phyloP scores from a whole-genome alignment of 331 rosid species.

The Rosa hybrid region DNA sequence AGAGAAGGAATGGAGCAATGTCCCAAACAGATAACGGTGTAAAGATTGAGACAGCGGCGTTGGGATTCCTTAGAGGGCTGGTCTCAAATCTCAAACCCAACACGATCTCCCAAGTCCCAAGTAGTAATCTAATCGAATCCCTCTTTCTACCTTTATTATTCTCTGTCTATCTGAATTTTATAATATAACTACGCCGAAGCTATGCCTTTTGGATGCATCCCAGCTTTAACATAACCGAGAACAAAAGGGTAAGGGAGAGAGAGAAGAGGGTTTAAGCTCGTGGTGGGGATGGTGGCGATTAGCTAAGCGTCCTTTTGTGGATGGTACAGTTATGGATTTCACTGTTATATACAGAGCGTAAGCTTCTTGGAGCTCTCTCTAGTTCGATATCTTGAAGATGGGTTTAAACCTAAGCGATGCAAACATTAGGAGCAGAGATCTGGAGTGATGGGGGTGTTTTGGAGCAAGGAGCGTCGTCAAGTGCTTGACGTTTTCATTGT shows the following conservation, averaged over 20 bases:
- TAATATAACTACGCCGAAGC: conserved; percentile 47
- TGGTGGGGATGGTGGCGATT: conserved; percentile 46
- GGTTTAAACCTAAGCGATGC: not conserved
- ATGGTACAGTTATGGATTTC: not conserved
- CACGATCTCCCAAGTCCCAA: conserved; percentile 75
- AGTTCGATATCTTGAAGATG: not conserved
- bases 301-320: conserved; percentile 42
- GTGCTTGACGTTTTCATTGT: conserved; percentile 35
- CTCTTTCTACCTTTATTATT: conserved; percentile 1
- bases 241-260: not conserved
- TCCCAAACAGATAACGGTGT: conserved; percentile 80
- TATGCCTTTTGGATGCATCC: conserved; percentile 54
- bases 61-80: conserved; percentile 42
- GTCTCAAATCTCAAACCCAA: conserved; percentile 24
- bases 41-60: conserved; percentile 69
- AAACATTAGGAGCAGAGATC: not conserved
- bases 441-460: conserved; percentile 10
- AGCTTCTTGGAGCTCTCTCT: not conserved
- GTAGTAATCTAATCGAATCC: conserved; percentile 20
- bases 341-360: not conserved
- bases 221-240: conserved; percentile 33
- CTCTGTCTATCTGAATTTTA: conserved; percentile 21
- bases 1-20: conserved; percentile 15
- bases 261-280: conserved; percentile 10
- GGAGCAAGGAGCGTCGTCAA: conserved; percentile 23